A percentile compares a stretch with the other conserved stretches of the same genome.
Conservation (phyloP, 1,284 basidiomycete genomes). For the Chiua sp. region DNA sequence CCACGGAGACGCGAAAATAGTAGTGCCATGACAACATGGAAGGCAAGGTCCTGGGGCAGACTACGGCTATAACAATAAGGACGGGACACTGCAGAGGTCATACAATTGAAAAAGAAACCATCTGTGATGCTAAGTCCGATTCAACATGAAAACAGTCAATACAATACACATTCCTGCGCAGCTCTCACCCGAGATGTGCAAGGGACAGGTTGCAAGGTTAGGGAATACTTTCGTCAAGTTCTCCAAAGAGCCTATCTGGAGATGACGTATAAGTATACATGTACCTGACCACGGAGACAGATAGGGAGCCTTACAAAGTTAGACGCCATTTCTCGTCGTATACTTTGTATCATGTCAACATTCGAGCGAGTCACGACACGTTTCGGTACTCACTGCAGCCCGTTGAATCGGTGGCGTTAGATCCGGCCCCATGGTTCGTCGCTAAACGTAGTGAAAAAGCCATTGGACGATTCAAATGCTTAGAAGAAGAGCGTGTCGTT, state of each 20-base stretch:
- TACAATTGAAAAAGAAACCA: constrained; percentile 36
- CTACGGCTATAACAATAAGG: constrained; percentile 7
- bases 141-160: background rate
- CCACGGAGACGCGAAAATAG: background rate
- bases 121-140: constrained; percentile 7
- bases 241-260: constrained; percentile 66
- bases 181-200: constrained; percentile 68
- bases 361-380: background rate
- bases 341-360: constrained; percentile 43
- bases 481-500: constrained; percentile 79
- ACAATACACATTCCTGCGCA: constrained; percentile 70
- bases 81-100: background rate
- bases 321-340: constrained; percentile 65
- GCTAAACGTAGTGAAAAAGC: constrained; percentile 56
- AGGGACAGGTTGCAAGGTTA: constrained; percentile 59
- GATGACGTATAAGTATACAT: constrained; percentile 1
- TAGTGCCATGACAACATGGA: background rate
- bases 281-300: background rate
- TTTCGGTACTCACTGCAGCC: constrained; percentile 54
- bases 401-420: constrained; percentile 62
- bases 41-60: background rate
- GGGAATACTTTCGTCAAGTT: constrained; percentile 75
- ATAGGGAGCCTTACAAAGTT: constrained; percentile 61
- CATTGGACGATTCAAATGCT: constrained; percentile 64
- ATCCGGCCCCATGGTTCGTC: constrained; percentile 74